Base-by-base conservation (phyloP, 208 protist genomes). In the Blechomonas ayalai region DNA sequence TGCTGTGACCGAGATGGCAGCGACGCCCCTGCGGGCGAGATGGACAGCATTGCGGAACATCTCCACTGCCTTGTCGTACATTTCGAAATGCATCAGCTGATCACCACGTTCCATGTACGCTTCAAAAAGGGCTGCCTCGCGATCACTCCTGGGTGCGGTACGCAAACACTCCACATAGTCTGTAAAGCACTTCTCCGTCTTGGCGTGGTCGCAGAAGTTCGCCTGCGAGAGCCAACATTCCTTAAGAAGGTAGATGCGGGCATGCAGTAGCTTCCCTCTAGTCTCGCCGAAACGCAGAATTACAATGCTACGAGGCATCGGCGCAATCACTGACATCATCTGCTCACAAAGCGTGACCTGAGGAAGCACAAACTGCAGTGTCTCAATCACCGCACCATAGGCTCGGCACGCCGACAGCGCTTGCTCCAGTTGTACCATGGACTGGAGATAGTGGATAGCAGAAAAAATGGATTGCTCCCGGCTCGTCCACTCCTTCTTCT, bases 291-390 rank as follows among this genome's bases (percentile, higher is more conserved):
- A 86, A 58, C 84, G 84, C 10, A 83, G 53, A 28, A 90, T 58
- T 44, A 74, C 67, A 27, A 59, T 52, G 3, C 60, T 49, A 2
- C 68, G 59, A 18, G 61, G 58, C 6, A 50, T 54, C 4, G 76
- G 70, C 0, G 66, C 63, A 22, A 85, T 25, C 20, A 85, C 62
- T 32, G 59, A 34, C 31, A 93, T 48, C 59, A 81, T 74, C 59
- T 90, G 69, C 52, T 89, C 81, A 38, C 80, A 93, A 39, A 90
- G 58, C 32, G 31, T 32, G n/a, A 57, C 69, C 45, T 93, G 84
- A 25, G 62, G 77, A 12, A 88, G 53, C 6, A 82, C 84, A 44
- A 88, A 73, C 43, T 93, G 80, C 10, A 64, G 63, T 20, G 77
- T 90, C 39, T 90, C 78, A 23, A 86, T 66, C 18, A 93, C 61